phyloP scores from a whole-genome alignment of 768 basidiomycete genomes.

The Agrocybe pediades region DNA sequence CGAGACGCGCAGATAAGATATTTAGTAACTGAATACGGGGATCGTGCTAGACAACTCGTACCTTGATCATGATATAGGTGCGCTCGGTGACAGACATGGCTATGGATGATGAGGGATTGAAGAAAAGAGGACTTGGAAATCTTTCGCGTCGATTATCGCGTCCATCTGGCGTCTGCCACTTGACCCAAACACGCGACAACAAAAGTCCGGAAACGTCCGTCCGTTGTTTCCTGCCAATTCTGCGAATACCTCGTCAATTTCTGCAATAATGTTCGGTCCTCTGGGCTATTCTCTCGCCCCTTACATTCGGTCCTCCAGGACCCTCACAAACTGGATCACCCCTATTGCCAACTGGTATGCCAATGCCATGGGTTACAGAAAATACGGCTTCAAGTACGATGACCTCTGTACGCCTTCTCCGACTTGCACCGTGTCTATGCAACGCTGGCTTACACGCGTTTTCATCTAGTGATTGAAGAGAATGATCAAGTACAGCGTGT shows the following conservation, averaged over 20 bases:
- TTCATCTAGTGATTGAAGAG: constrained; percentile 68
- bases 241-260: constrained; percentile 13
- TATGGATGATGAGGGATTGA: constrained; percentile 28
- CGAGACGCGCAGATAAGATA: constrained; percentile 15
- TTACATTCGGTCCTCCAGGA: constrained; percentile 66
- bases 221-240: constrained; percentile 4
- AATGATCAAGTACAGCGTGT: constrained; percentile 78
- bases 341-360: constrained; percentile 87
- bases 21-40: too few relatives aligned
- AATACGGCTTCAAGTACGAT: constrained; percentile 90
- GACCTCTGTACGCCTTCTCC: constrained; percentile 74
- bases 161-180: constrained; percentile 36
- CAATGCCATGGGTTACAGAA: constrained; percentile 78
- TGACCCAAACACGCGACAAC: constrained; percentile 46
- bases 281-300: constrained; percentile 79
- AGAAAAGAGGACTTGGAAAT: constrained; percentile 19
- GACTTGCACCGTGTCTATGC: constrained; percentile 9
- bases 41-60: constrained; percentile 23
- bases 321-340: constrained; percentile 66
- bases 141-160: constrained; percentile 28
- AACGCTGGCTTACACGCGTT: constrained; percentile 7
- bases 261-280: constrained; percentile 51
- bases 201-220: constrained; percentile 42
- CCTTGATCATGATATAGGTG: constrained; percentile 99
- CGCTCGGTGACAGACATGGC: constrained; percentile 78